A percentile compares a stretch with the other conserved stretches of the same genome.
phyloP scores from a whole-genome alignment of 352 stramenopile species.

The Aphanomyces euteiches region DNA sequence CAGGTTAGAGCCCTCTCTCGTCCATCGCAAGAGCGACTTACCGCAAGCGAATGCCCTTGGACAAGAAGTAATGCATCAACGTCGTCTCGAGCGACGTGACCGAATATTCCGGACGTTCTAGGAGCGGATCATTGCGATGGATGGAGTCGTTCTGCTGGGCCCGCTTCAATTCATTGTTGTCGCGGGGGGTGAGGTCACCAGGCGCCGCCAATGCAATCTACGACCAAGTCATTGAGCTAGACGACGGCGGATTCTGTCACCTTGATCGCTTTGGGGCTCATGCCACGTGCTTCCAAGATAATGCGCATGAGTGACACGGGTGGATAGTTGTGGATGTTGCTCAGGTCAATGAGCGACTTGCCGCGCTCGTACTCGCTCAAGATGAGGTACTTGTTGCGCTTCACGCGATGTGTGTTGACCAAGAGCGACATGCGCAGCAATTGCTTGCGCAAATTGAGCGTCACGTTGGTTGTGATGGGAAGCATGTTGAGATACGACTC shows the following conservation, averaged over 20 bases:
- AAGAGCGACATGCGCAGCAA: conserved; percentile 79
- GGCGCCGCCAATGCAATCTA: conserved; percentile 55
- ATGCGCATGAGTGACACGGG: conserved; percentile 81
- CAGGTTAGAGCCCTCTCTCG: conserved; percentile 3
- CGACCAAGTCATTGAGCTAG: neutral
- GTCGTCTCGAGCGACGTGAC: conserved; percentile 66
- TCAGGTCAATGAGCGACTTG: conserved; percentile 74
- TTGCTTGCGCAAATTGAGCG: conserved; percentile 81
- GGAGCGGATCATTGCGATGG: conserved; percentile 78
- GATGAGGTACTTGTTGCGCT: conserved; percentile 54
- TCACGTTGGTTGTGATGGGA: conserved; percentile 85
- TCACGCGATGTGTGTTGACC: conserved; percentile 82
- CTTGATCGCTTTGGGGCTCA: conserved; percentile 60
- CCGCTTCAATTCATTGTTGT: conserved; percentile 67
- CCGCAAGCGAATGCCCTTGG: conserved; percentile 73
- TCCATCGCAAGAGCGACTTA: conserved; percentile 30
- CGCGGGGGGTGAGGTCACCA: conserved; percentile 52
- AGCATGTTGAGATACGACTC: conserved; percentile 78
- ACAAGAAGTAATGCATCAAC: conserved; percentile 67
- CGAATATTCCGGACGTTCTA: conserved; percentile 65
- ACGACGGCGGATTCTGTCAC: conserved; percentile 28
- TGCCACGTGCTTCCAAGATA: conserved; percentile 61
- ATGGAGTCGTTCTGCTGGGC: conserved; percentile 76
- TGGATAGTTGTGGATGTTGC: conserved; percentile 70
- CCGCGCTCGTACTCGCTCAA: conserved; percentile 65